Base-by-base conservation (phyloP, 2,329 filamentous ascomycete genomes). In the Chaetothyriales sp. region DNA sequence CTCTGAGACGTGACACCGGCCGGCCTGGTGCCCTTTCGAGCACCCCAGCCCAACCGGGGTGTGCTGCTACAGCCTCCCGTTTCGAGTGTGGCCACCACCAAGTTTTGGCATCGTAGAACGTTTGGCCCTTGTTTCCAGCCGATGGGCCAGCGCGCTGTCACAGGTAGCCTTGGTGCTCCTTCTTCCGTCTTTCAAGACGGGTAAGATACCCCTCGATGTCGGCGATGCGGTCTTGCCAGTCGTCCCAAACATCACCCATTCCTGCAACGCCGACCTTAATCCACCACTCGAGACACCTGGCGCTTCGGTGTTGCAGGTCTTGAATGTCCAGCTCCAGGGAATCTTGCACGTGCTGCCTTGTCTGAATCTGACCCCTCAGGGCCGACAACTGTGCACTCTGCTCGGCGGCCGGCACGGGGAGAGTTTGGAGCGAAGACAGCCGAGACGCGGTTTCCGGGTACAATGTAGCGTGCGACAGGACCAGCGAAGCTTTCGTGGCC, bases 221-320 rank as follows among this genome's bases (percentile, higher is more conserved):
- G 65, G 78, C 77, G 10, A 89, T 66, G 48, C 84, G 73, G 33
- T 77, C 75, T 67, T 94, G 85, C 63, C 83, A 80, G 49, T 83
- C 80, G 19, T 83, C 83, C 70, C 88, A 82, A 53, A 77, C 77
- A 59, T 81, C 77, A 0, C 83, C 83, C 59, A 79, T 80, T 9
- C 77, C 76, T 47, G 94, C 70, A 44, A 92, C 73, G 2, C 81
- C 79, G 20, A 78, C 71, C 64, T 89, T 82, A 67, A 90, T 89
- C 83, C 87, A 94, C 37, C 73, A 68, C 58, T 82, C 76, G 54
- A 88, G 68, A 20, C 77, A 70, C 56, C 66, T 65, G 22, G 70
- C 71, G 50, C 69, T 72, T 10, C 69, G 65, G 8, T 67, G 61
- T 33, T 70, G 62, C 49, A 75, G 53, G 49, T 69, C 69, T 5